Percentiles rank a stretch among this genome's conserved stretches.
These are phyloP conservation scores for Metschnikowia santaceciliae DNA, from an alignment of 805 yeast species.

Conservation along the genomic window DNA sequence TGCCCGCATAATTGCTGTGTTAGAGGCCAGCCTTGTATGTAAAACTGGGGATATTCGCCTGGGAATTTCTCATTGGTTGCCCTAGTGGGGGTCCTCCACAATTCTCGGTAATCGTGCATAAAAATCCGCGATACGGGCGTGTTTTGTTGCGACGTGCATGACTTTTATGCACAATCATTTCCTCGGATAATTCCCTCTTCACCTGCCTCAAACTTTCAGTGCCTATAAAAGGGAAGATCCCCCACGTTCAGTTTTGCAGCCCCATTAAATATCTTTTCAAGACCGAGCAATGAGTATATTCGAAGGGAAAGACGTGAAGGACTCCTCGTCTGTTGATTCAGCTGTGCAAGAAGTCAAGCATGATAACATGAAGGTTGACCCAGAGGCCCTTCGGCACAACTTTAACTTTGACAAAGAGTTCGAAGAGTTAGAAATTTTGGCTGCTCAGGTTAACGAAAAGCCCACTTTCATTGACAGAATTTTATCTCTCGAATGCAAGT, in stretches of 20 bases:
- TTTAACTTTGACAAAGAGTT: constrained; percentile 34
- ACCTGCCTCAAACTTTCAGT: background rate
- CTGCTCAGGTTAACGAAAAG: constrained; percentile 25
- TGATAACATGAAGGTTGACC: constrained; percentile 23
- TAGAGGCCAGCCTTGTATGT: background rate
- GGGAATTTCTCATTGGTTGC: background rate
- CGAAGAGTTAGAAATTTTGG: constrained; percentile 29
- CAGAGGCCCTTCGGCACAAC: constrained; percentile 27
- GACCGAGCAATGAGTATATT: constrained; percentile 15
- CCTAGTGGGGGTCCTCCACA: constrained; percentile 5
- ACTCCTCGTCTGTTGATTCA: constrained; percentile 18
- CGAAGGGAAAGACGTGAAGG: constrained; percentile 17
- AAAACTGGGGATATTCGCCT: background rate
- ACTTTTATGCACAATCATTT: background rate
- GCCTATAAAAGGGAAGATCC: background rate
- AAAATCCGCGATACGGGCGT: constrained; percentile 2
- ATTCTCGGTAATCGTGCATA: background rate
- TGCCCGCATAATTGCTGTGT: background rate
- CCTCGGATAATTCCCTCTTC: background rate
- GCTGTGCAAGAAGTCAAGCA: constrained; percentile 14
- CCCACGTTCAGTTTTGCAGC: background rate
- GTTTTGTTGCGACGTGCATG: constrained; percentile 1
- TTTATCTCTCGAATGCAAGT: constrained; percentile 31
- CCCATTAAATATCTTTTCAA: background rate
- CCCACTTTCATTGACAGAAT: constrained; percentile 37